These are phyloP conservation scores for Erodium texanum DNA, from an alignment of 441 rosid species.

Conservation along the genomic window DNA sequence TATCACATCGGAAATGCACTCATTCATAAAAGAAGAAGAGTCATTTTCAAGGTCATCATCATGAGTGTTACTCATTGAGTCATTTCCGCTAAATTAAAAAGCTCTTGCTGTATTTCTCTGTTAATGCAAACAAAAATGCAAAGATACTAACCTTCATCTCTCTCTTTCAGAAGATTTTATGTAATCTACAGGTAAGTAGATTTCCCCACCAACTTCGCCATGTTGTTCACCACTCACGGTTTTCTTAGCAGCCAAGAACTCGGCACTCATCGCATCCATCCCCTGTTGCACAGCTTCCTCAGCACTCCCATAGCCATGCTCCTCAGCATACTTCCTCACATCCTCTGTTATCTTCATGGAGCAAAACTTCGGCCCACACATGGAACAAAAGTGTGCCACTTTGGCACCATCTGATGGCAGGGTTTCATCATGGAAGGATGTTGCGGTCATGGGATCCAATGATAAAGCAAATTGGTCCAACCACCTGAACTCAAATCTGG, in stretches of 20 bases:
- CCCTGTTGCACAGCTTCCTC: conserved; percentile 83
- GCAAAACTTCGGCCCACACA: conserved; percentile 98
- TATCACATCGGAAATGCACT: too few species aligned
- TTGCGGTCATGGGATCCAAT: conserved; percentile 95
- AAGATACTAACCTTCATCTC: conserved; percentile 38
- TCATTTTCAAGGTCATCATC: too few species aligned
- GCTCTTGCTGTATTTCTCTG: too few species aligned
- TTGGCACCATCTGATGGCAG: conserved; percentile 96
- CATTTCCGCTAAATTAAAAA: too few species aligned
- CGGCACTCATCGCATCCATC: conserved; percentile 94
- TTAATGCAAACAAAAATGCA: neutral
- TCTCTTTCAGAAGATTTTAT: conserved; percentile 37
- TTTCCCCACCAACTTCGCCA: conserved; percentile 94
- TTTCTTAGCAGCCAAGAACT: conserved; percentile 77
- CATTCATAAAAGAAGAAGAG: too few species aligned
- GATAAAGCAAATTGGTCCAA: conserved; percentile 96
- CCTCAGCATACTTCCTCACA: conserved; percentile 88
- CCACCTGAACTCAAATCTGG: conserved; percentile 94
- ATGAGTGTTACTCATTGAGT: too few species aligned
- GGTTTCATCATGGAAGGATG: conserved; percentile 95
- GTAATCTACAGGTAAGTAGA: conserved; percentile 67
- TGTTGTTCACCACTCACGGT: conserved; percentile 91
- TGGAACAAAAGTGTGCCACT: conserved; percentile 94
- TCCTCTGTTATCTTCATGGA: conserved; percentile 99
- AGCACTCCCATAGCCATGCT: conserved; percentile 86